Evolutionary conservation across 306 rosid species (phyloP).

Genomic region (Cicer cuneatum): DNA sequence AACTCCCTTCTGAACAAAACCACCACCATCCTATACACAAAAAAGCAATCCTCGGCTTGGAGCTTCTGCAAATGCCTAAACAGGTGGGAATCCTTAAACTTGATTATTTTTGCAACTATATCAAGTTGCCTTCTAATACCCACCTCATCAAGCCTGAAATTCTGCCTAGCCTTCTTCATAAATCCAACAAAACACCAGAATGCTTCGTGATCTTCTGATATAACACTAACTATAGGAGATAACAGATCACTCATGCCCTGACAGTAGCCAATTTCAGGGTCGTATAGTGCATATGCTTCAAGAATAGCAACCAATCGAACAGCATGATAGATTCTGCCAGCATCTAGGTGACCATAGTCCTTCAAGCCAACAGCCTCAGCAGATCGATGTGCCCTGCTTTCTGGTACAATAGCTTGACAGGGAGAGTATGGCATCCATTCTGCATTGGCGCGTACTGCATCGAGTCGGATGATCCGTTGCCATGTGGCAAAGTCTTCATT

Average conservation of each 20-base stretch:
- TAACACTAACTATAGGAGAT: conserved; percentile 85
- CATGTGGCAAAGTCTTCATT: conserved; percentile 89
- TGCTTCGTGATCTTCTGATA: conserved; percentile 91
- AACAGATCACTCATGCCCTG: conserved; percentile 99
- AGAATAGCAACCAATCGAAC: conserved; percentile 94
- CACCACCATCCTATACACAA: conserved; percentile 98
- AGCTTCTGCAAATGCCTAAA: conserved; percentile 95
- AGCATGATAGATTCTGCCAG: conserved; percentile 86
- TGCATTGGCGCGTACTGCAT: conserved; percentile 88
- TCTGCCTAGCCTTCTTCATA: conserved; percentile 98
- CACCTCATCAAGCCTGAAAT: conserved; percentile 97
- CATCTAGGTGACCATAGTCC: conserved; percentile 89
- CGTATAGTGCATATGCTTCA: conserved; percentile 94
- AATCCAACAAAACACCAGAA: conserved; percentile 99
- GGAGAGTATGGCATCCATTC: conserved; percentile 86
- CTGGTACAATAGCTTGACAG: conserved; percentile 69
- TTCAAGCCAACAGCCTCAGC: conserved; percentile 96
- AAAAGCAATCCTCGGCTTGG: conserved; percentile 97
- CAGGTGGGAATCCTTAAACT: conserved; percentile 83
- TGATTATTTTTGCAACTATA: conserved; percentile 83
- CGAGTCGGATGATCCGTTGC: conserved; percentile 97
- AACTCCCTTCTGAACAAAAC: conserved; percentile 95
- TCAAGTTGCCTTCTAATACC: conserved; percentile 94
- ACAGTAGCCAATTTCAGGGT: conserved; percentile 98
- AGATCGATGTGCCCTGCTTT: conserved; percentile 64